Evolutionary conservation across 2,329 filamentous ascomycete genomes (phyloP), one percentile per base, ranked within the genome.

Genomic region (Rhinocladiella similis): DNA sequence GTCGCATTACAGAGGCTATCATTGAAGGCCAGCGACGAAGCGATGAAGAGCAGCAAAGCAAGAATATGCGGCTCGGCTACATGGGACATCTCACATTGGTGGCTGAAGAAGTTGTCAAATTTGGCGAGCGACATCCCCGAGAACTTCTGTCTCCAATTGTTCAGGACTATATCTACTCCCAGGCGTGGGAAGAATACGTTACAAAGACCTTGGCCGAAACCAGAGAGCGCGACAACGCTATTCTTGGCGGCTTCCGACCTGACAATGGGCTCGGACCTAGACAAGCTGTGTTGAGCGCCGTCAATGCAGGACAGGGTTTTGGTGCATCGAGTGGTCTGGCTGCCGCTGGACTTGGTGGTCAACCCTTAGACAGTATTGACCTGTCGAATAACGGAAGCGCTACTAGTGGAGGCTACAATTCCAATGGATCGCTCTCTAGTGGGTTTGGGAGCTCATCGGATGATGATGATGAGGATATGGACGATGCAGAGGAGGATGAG

Each of bases 51-150:
- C 91, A 97, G 72, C 78, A 83, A 57, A 85, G 88, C 69, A 90
- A 84, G 62, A 91, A 90, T 72, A 97, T 96, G 73, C 88, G 94
- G 47, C 86, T 97, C 72, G 94, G 94, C 39, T 99, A 97, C 75
- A 99, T 99, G 92, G 94, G 94, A 2, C 94, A 99, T 72, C 79
- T 99, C 49, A 99, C 94, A 0, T 82, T 99, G 25, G 97, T 99
- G 58, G 93, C 94, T 27, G 94, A 99, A 73, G 94, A 99, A 73
- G 94, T 99, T 16, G 91, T 97, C 69, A 99, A 97, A 74, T 97
- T 99, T 69, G 96, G 91, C 35, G 94, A 97, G 73, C 86, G 94
- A 53, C 90, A 97, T 71, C 89, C 93, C 3, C 89, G 91, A 1
- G 92, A 97, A 73, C 78, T 93, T 18, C 80, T 97, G 9, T 94